Conservation (phyloP, 2,329 filamentous ascomycete species). For the Aspergillus sp. region DNA sequence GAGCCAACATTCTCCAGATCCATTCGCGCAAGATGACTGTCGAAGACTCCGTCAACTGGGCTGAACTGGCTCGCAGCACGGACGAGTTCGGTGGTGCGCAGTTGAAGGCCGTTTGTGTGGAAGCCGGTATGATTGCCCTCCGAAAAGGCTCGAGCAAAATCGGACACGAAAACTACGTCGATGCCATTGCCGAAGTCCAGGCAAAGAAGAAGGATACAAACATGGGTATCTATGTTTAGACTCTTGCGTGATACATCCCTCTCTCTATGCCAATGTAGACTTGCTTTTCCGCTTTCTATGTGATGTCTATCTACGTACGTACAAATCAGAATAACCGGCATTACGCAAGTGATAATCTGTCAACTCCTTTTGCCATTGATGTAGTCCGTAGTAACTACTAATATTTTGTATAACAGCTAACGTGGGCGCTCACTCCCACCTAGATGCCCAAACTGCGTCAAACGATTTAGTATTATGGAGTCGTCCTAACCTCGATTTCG, state of each 20-base stretch:
- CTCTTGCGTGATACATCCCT: background rate
- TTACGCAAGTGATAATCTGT: background rate
- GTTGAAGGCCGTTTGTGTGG: constrained; percentile 97
- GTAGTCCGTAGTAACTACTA: background rate
- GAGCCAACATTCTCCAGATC: constrained; percentile 95
- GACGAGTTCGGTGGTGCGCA: constrained; percentile 98
- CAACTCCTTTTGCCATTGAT: background rate
- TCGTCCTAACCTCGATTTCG: background rate
- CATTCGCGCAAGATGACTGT: constrained; percentile 99
- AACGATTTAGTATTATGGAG: background rate
- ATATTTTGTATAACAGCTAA: background rate
- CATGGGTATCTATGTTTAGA: constrained; percentile 46
- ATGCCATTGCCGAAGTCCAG: constrained; percentile 92
- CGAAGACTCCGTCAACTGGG: constrained; percentile 90
- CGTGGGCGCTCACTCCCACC: no score
- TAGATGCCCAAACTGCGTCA: background rate
- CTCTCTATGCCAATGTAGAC: background rate
- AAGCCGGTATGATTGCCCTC: constrained; percentile 98
- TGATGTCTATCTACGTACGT: constrained; percentile 13
- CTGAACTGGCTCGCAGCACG: constrained; percentile 89
- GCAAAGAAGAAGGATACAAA: constrained; percentile 82
- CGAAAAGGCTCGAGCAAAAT: constrained; percentile 95
- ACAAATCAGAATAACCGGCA: background rate
- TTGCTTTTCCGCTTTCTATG: background rate
- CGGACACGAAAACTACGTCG: constrained; percentile 96